phyloP scores from a whole-genome alignment of 805 yeast genomes.

The Yarrowia porcina region DNA sequence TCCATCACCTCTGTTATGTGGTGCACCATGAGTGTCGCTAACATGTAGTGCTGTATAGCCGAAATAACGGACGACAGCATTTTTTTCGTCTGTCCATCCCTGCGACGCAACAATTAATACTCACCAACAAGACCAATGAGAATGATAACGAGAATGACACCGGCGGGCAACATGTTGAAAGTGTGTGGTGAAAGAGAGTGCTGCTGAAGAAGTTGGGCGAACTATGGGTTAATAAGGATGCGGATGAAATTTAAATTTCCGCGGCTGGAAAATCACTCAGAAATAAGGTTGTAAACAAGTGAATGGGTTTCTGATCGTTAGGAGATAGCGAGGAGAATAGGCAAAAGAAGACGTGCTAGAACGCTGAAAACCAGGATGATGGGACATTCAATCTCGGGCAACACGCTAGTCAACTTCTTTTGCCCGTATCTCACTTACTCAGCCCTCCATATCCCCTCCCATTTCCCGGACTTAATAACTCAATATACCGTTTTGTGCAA shows the following conservation, averaged over 20 bases:
- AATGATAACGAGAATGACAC: conserved; percentile 67
- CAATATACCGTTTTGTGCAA: conserved; percentile 23
- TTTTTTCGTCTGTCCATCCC: not conserved
- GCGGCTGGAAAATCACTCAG: conserved; percentile 26
- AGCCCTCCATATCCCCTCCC: not conserved
- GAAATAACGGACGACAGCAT: not conserved
- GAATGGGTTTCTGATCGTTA: not conserved
- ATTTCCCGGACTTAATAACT: conserved; percentile 21
- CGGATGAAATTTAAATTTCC: conserved; percentile 19
- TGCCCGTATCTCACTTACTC: too few species aligned
- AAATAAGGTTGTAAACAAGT: conserved; percentile 23
- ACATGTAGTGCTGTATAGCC: not conserved
- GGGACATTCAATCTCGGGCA: too few species aligned
- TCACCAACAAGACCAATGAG: conserved; percentile 40
- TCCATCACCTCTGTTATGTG: not conserved
- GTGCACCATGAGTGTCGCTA: not conserved
- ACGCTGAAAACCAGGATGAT: too few species aligned
- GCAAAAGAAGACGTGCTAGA: too few species aligned
- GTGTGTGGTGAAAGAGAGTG: conserved; percentile 26
- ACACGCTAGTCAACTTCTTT: too few species aligned
- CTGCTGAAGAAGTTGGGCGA: conserved; percentile 20
- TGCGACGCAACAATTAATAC: conserved; percentile 29
- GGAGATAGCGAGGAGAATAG: not conserved
- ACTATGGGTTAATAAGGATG: conserved; percentile 25
- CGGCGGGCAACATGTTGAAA: conserved; percentile 58